Evolutionary conservation across 768 basidiomycete species (phyloP), one percentile per base, ranked within the genome.

Genomic region (Cystofilobasidium capitatum): DNA sequence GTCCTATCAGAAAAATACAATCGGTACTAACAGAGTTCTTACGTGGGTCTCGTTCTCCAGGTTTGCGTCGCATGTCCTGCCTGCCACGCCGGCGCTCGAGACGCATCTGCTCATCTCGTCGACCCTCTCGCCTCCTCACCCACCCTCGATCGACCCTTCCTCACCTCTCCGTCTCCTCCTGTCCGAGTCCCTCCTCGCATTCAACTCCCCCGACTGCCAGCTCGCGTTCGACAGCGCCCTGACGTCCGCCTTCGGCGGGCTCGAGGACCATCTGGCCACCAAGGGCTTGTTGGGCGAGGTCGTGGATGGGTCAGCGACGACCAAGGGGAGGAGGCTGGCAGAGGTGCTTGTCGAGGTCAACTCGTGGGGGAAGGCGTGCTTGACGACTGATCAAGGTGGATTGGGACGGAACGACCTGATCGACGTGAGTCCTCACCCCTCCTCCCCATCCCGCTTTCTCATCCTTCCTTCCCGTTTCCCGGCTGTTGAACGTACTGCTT

Each of bases 281-380:
- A 83, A 83, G 9, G 69, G 70, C 58, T 14, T 31, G 58, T 17
- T 47, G 20, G n/a, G 60, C 31, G 42, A 45, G 69, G 66, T 26
- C 79, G 47, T 22, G 82, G 35, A 75, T 81, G 58, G 37, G 22
- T 51, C 26, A 10, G 64, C 58, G 26, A 62, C 49, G 47, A 58
- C 62, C 60, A 81, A 58, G 26, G 62, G 62, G 71, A 82, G 89
- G 59, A 79, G 88, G 55, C 76, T 96, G 17, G 93, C 90, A 17
- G 85, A 86, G 7, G 77, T 94, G 71, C 77, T 97, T 35, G 92
- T 91, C 5, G 87, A 84, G 0, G 78, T 96, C 47, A 85, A 87
- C 64, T 79, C 84, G 65, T 91, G 91, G 89, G 86, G 85, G 72
- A 83, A 83, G 70, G 66, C 84, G 66, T 85, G 85, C 44, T 75